These are phyloP conservation scores for Candida awuae DNA, from an alignment of 805 yeast species.

Conservation along the genomic window DNA sequence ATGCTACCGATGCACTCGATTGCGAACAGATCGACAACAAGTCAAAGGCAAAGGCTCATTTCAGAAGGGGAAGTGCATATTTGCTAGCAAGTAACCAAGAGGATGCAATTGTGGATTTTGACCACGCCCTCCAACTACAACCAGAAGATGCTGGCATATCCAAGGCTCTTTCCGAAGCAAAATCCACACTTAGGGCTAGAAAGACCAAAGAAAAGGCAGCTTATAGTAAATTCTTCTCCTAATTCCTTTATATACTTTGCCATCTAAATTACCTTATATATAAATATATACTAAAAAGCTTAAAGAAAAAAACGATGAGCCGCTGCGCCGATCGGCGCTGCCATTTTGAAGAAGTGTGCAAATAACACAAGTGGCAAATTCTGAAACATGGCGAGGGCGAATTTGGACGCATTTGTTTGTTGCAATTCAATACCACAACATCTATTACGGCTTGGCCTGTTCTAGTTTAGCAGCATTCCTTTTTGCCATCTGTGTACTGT, in stretches of 20 bases:
- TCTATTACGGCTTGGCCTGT: background rate
- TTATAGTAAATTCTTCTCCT: slow-evolving; percentile 56
- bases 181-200: slow-evolving; percentile 42
- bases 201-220: slow-evolving; percentile 67
- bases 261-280: no score
- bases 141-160: slow-evolving; percentile 69
- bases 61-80: slow-evolving; percentile 77
- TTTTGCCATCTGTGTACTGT: slow-evolving; percentile 9
- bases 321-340: slow-evolving; percentile 1
- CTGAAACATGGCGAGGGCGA: background rate
- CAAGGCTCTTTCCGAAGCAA: slow-evolving; percentile 56
- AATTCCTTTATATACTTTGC: no score
- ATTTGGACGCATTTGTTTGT: background rate
- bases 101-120: slow-evolving; percentile 57
- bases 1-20: slow-evolving; percentile 61
- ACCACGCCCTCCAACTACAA: slow-evolving; percentile 52
- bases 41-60: slow-evolving; percentile 76
- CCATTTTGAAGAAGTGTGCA: background rate
- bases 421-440: background rate
- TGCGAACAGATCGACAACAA: slow-evolving; percentile 51
- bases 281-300: no score
- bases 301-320: no score
- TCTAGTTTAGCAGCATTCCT: slow-evolving; percentile 1
- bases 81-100: slow-evolving; percentile 58
- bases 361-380: background rate